These are phyloP conservation scores for Yarrowia sp. DNA, from an alignment of 805 yeast genomes.

Conservation along the genomic window DNA sequence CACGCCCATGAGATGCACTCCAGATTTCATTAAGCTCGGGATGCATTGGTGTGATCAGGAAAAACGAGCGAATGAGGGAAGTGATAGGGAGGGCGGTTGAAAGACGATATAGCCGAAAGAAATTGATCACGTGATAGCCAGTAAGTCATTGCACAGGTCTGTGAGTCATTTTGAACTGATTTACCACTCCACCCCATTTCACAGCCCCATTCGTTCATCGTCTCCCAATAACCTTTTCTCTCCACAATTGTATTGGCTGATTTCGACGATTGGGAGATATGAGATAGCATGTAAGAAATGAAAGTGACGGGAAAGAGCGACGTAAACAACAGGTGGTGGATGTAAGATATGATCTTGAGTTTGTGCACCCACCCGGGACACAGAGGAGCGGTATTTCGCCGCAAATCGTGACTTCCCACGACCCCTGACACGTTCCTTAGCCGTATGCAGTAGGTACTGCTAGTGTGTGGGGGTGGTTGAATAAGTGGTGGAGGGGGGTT, in stretches of 20 bases:
- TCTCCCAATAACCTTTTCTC: constrained; percentile 1
- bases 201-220: neutral
- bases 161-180: too few relatives aligned
- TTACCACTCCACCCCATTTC: too few relatives aligned
- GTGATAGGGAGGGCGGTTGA: neutral
- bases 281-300: constrained; percentile 25
- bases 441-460: constrained; percentile 1
- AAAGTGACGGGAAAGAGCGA: neutral
- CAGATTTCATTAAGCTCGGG: constrained; percentile 10
- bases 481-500: too few relatives aligned
- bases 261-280: constrained; percentile 25
- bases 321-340: constrained; percentile 5
- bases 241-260: constrained; percentile 34
- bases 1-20: neutral
- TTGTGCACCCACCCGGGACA: neutral
- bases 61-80: neutral
- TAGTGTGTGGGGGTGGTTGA: neutral
- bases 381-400: neutral
- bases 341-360: constrained; percentile 23
- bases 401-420: neutral
- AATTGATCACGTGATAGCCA: neutral
- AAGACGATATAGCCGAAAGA: too few relatives aligned
- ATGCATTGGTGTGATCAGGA: constrained; percentile 8
- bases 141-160: too few relatives aligned
- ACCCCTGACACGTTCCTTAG: constrained; percentile 4